phyloP scores from a whole-genome alignment of 305 asterid species.

The Plantago lanceolata region DNA sequence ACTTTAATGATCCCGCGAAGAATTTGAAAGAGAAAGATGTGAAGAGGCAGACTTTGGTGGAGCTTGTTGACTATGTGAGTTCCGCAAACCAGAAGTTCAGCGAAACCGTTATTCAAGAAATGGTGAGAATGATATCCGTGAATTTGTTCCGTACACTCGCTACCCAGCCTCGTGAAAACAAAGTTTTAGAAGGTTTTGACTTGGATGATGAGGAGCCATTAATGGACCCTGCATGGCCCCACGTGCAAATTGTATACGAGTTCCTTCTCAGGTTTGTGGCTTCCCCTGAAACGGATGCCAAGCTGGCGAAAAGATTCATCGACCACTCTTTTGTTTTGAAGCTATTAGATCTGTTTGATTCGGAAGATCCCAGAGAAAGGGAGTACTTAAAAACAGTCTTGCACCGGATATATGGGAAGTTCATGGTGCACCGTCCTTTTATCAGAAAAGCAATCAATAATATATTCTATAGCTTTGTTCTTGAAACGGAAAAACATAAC shows the following conservation, averaged over 20 bases:
- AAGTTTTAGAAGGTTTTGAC: constrained; percentile 63
- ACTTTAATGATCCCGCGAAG: constrained; percentile 74
- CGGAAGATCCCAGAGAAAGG: constrained; percentile 88
- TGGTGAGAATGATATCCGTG: constrained; percentile 57
- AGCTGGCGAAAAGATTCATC: constrained; percentile 79
- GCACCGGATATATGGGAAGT: constrained; percentile 83
- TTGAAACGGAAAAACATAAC: constrained; percentile 86
- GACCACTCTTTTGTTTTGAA: constrained; percentile 75
- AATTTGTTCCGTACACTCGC: constrained; percentile 72
- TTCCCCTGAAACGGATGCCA: constrained; percentile 90
- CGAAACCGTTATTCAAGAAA: constrained; percentile 75
- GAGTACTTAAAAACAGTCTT: constrained; percentile 77
- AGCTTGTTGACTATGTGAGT: constrained; percentile 71
- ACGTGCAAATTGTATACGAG: constrained; percentile 82
- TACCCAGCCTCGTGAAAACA: constrained; percentile 76
- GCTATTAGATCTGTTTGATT: constrained; percentile 77
- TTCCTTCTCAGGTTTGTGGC: constrained; percentile 85
- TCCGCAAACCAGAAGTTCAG: constrained; percentile 71
- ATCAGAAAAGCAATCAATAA: constrained; percentile 80
- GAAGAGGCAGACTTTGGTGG: constrained; percentile 77
- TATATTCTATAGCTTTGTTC: constrained; percentile 69
- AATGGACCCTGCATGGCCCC: constrained; percentile 94
- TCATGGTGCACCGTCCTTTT: constrained; percentile 94
- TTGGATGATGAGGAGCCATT: constrained; percentile 86
- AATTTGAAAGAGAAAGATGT: constrained; percentile 82